These are phyloP conservation scores for Coleophoma crateriformis DNA, from an alignment of 2,329 filamentous ascomycete genomes.

Conservation along the genomic window DNA sequence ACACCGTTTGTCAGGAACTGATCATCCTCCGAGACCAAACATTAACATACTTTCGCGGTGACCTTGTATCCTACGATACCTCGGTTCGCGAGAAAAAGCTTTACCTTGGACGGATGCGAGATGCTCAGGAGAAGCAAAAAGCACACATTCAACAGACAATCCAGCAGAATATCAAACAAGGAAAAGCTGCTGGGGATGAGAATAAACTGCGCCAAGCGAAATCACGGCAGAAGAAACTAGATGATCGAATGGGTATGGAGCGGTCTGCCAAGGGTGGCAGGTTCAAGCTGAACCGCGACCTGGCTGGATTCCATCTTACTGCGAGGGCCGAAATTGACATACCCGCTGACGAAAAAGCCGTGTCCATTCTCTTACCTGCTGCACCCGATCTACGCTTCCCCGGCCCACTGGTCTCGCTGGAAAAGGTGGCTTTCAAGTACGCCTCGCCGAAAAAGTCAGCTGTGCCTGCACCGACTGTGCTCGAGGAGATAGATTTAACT, in stretches of 20 bases:
- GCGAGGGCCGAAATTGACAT: conserved; percentile 66
- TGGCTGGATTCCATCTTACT: conserved; percentile 54
- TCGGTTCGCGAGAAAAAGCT: conserved; percentile 62
- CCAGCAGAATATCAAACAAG: conserved; percentile 66
- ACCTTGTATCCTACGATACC: conserved; percentile 65
- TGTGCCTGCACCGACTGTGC: conserved; percentile 32
- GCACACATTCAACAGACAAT: conserved; percentile 78
- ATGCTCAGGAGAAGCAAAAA: conserved; percentile 75
- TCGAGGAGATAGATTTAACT: conserved; percentile 61
- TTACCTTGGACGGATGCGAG: conserved; percentile 69
- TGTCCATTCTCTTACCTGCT: conserved; percentile 52
- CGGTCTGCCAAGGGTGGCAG: conserved; percentile 65
- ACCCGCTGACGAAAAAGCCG: conserved; percentile 53
- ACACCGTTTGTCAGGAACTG: conserved; percentile 69
- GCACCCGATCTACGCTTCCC: conserved; percentile 70
- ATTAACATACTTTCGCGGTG: conserved; percentile 70
- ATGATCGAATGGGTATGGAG: conserved; percentile 74
- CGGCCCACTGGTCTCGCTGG: conserved; percentile 66
- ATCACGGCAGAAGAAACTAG: conserved; percentile 76
- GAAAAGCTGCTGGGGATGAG: conserved; percentile 72
- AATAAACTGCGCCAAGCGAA: conserved; percentile 85
- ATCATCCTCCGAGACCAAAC: conserved; percentile 69
- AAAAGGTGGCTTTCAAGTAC: conserved; percentile 65
- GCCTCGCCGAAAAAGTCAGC: conserved; percentile 23
- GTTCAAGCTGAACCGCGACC: conserved; percentile 77